phyloP scores from a whole-genome alignment of 805 yeast genomes.

The Pichia manshurica region DNA sequence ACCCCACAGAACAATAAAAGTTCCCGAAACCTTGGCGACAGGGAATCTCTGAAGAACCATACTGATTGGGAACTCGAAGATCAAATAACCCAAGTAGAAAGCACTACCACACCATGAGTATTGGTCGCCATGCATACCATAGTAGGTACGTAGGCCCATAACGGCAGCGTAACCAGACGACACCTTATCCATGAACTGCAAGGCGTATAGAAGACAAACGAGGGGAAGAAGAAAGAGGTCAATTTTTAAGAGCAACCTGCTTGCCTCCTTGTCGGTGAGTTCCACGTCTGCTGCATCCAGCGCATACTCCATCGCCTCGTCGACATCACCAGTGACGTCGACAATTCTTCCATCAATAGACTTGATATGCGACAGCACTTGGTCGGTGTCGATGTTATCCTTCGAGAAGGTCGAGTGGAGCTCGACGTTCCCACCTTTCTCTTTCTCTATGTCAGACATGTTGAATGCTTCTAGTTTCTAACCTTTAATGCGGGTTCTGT shows the following conservation, averaged over 20 bases:
- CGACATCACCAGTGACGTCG: constrained; percentile 14
- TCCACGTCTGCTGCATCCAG: constrained; percentile 9
- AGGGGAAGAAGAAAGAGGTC: constrained; percentile 48
- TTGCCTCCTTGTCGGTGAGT: constrained; percentile 9
- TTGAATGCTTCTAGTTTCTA: neutral
- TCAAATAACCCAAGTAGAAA: constrained; percentile 39
- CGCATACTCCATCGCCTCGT: constrained; percentile 14
- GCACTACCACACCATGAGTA: constrained; percentile 28
- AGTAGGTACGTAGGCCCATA: constrained; percentile 46
- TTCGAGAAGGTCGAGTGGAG: constrained; percentile 13
- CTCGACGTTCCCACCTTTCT: constrained; percentile 1
- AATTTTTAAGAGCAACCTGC: constrained; percentile 32
- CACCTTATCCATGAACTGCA: constrained; percentile 57
- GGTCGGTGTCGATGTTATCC: constrained; percentile 9
- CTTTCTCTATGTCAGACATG: constrained; percentile 11
- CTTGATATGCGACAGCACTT: constrained; percentile 7
- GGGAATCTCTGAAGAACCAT: constrained; percentile 42
- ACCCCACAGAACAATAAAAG: constrained; percentile 39
- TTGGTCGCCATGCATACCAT: constrained; percentile 40
- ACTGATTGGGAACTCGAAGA: constrained; percentile 47
- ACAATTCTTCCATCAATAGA: constrained; percentile 11
- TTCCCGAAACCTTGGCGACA: constrained; percentile 36
- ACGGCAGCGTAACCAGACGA: constrained; percentile 51
- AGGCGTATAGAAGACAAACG: constrained; percentile 42
- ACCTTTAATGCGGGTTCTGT: too few species aligned